Evolutionary conservation across 73 alveolate genomes (phyloP).

Genomic region (Tetrahymena malaccensis): DNA sequence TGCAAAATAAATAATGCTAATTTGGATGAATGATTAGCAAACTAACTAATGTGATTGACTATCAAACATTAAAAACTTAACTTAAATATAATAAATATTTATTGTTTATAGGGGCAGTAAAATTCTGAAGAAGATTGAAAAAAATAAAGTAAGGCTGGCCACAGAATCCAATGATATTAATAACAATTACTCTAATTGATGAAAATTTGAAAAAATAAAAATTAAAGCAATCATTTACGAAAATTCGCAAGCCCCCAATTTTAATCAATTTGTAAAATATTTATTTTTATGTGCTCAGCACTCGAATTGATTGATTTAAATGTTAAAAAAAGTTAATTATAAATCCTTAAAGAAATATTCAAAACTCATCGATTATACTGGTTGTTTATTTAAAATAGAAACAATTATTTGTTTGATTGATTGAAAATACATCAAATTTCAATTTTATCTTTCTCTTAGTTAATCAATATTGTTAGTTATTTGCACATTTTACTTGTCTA

Average conservation of each 20-base stretch:
- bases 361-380: background rate
- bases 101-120: background rate
- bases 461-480: background rate
- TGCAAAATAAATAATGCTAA: too few relatives aligned
- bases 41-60: background rate
- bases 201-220: background rate
- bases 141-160: background rate
- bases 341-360: background rate
- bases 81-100: background rate
- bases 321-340: background rate
- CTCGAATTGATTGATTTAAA: background rate
- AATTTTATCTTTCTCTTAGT: background rate
- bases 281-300: background rate
- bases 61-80: background rate
- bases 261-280: too few relatives aligned
- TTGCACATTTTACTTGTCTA: background rate
- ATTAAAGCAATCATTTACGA: background rate
- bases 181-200: background rate
- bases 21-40: background rate
- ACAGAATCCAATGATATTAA: background rate
- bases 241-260: background rate
- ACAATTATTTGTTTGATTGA: background rate
- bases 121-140: background rate
- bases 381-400: background rate
- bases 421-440: background rate